A percentile compares a stretch with the other conserved stretches of the same genome.
Conservation (phyloP, 352 stramenopile species). For the Phytophthora cryptogea region DNA sequence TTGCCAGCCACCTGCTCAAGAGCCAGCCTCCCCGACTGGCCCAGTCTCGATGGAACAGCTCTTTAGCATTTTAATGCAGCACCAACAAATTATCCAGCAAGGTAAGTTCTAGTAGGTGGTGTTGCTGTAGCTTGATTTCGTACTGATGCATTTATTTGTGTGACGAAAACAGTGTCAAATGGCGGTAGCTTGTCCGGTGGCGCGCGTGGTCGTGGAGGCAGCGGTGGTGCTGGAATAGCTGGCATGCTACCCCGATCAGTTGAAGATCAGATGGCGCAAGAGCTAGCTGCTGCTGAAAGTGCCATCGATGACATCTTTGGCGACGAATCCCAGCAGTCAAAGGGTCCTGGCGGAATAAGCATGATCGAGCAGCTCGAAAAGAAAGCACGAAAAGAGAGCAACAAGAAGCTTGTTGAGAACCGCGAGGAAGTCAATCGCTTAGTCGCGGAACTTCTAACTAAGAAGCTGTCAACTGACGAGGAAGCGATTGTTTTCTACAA, state of each 20-base stretch:
- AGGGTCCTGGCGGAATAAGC: slow-evolving; percentile 73
- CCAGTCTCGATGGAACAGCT: slow-evolving; percentile 86
- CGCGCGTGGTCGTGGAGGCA: slow-evolving; percentile 26
- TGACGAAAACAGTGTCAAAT: slow-evolving; percentile 49
- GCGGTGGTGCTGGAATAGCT: slow-evolving; percentile 13
- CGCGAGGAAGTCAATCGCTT: slow-evolving; percentile 63
- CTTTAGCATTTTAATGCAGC: slow-evolving; percentile 88
- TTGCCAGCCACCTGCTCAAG: slow-evolving; percentile 44
- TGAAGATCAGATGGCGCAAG: slow-evolving; percentile 85
- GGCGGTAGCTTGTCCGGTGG: slow-evolving; percentile 26
- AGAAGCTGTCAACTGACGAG: slow-evolving; percentile 59
- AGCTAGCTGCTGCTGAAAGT: slow-evolving; percentile 77
- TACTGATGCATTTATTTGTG: slow-evolving; percentile 8
- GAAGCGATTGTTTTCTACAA: slow-evolving; percentile 73
- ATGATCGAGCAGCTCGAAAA: slow-evolving; percentile 91
- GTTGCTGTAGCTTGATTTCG: slow-evolving; percentile 1
- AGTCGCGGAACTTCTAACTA: slow-evolving; percentile 55
- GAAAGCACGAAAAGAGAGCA: slow-evolving; percentile 83
- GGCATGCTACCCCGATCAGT: slow-evolving; percentile 45
- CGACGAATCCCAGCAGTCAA: slow-evolving; percentile 70
- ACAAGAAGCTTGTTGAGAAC: slow-evolving; percentile 88
- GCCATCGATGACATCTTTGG: slow-evolving; percentile 87
- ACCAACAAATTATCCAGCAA: slow-evolving; percentile 89
- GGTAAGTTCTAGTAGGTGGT: slow-evolving; percentile 33
- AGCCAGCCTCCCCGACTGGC: slow-evolving; percentile 27